Conservation (phyloP, 352 stramenopile genomes). For the Globisporangium mamillatum region DNA sequence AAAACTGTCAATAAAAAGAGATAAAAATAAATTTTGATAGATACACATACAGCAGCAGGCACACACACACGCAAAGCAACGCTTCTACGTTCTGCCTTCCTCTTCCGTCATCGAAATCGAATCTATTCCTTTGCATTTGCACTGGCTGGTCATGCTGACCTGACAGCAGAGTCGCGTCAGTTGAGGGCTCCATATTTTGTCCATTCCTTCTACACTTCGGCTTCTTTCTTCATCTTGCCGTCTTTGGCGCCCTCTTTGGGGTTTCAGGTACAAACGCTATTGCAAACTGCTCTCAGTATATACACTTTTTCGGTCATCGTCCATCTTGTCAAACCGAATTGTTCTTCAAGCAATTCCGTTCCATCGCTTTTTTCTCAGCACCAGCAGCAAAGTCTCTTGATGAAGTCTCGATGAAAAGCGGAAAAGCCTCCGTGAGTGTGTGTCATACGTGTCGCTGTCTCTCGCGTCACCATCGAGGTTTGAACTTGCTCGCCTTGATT, state of each 20-base stretch:
- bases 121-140: background rate
- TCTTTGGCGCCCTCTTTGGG: background rate
- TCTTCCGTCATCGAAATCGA: background rate
- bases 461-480: slow-evolving; percentile 6
- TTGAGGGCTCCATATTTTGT: background rate
- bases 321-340: background rate
- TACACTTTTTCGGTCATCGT: background rate
- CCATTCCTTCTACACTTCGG: background rate
- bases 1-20: slow-evolving; percentile 8
- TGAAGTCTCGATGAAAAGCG: background rate
- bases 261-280: background rate
- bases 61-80: background rate
- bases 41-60: background rate
- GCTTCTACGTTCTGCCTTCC: background rate
- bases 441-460: background rate
- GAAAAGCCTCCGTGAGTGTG: background rate
- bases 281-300: background rate
- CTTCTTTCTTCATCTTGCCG: background rate
- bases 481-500: slow-evolving; percentile 6
- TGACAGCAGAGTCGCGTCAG: background rate
- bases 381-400: background rate
- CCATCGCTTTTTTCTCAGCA: slow-evolving; percentile 6
- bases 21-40: background rate
- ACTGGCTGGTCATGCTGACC: background rate
- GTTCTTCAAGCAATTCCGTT: slow-evolving; percentile 2